Evolutionary conservation across 306 rosid species (phyloP).

Genomic region (Acmispon strigosus): DNA sequence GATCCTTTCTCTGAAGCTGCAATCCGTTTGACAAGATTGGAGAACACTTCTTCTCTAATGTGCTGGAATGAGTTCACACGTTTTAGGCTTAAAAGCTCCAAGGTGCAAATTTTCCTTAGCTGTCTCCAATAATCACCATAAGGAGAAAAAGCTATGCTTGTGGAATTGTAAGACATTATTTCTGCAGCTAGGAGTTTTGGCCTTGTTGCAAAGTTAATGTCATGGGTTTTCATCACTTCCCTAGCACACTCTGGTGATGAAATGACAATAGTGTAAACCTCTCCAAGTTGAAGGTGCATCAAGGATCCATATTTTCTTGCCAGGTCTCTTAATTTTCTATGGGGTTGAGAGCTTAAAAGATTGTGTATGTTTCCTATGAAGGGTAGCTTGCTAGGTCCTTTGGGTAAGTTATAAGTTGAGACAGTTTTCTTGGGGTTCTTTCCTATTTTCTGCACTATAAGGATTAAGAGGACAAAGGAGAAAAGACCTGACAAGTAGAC

Average conservation of each 20-base stretch:
- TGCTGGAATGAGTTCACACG: slow-evolving; percentile 15
- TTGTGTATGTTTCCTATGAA: slow-evolving; percentile 25
- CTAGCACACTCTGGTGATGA: slow-evolving; percentile 34
- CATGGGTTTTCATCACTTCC: slow-evolving; percentile 35
- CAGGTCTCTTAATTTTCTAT: slow-evolving; percentile 28
- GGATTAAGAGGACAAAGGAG: background rate
- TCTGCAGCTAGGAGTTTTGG: background rate
- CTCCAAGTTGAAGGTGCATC: slow-evolving; percentile 40
- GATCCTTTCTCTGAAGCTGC: slow-evolving; percentile 11
- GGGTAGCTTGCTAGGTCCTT: slow-evolving; percentile 36
- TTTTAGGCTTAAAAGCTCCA: slow-evolving; percentile 29
- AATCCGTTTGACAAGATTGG: slow-evolving; percentile 7
- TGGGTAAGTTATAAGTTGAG: slow-evolving; percentile 16
- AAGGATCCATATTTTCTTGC: slow-evolving; percentile 33
- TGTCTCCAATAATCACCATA: slow-evolving; percentile 34
- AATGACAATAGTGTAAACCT: slow-evolving; percentile 24
- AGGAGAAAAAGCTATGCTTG: slow-evolving; percentile 11
- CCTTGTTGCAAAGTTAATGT: slow-evolving; percentile 27
- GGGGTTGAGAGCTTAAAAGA: background rate
- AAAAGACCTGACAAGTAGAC: background rate
- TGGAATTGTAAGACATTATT: slow-evolving; percentile 14
- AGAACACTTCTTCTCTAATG: slow-evolving; percentile 27
- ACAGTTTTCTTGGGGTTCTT: background rate
- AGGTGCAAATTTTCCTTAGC: slow-evolving; percentile 13
- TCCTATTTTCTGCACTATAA: background rate